A percentile compares a stretch with the other conserved stretches of the same genome.
phyloP scores from a whole-genome alignment of 2,329 filamentous ascomycete species.

The Claviceps arundinis region DNA sequence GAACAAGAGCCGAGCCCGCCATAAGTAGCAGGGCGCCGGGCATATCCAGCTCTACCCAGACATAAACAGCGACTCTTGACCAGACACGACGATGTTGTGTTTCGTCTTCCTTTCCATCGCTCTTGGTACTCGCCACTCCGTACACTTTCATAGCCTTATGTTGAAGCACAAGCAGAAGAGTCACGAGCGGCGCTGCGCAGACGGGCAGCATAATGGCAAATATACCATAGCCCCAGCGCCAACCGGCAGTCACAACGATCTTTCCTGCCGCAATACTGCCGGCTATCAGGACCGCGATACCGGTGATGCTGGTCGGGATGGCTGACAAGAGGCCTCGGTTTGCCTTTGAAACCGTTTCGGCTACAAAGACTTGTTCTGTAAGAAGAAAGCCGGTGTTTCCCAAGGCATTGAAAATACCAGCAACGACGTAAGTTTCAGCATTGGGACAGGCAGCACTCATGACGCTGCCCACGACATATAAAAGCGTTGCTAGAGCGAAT shows the following conservation, averaged over 20 bases:
- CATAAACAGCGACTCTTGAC: slow-evolving; percentile 10
- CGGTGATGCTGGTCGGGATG: slow-evolving; percentile 34
- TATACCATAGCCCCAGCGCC: slow-evolving; percentile 29
- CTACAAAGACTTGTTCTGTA: slow-evolving; percentile 38
- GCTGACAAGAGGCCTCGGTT: slow-evolving; percentile 48
- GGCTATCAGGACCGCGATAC: slow-evolving; percentile 19
- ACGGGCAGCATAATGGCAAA: slow-evolving; percentile 26
- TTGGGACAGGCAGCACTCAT: slow-evolving; percentile 43
- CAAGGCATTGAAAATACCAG: slow-evolving; percentile 47
- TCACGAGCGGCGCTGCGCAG: slow-evolving; percentile 18
- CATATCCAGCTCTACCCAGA: slow-evolving; percentile 21
- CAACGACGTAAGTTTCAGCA: slow-evolving; percentile 39
- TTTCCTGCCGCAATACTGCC: slow-evolving; percentile 20
- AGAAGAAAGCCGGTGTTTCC: slow-evolving; percentile 27
- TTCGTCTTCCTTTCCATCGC: slow-evolving; percentile 4
- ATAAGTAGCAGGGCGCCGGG: slow-evolving; percentile 20
- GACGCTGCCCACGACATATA: slow-evolving; percentile 31
- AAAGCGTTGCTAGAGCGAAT: slow-evolving; percentile 24
- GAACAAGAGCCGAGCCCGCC: slow-evolving; percentile 19
- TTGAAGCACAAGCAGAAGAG: slow-evolving; percentile 19
- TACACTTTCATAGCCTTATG: slow-evolving; percentile 14
- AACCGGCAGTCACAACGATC: slow-evolving; percentile 22
- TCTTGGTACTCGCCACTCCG: not conserved
- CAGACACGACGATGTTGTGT: slow-evolving; percentile 7
- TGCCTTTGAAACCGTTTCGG: slow-evolving; percentile 45